These are phyloP conservation scores for Penicillium parvum DNA, from an alignment of 495 filamentous ascomycete species.

Conservation along the genomic window DNA sequence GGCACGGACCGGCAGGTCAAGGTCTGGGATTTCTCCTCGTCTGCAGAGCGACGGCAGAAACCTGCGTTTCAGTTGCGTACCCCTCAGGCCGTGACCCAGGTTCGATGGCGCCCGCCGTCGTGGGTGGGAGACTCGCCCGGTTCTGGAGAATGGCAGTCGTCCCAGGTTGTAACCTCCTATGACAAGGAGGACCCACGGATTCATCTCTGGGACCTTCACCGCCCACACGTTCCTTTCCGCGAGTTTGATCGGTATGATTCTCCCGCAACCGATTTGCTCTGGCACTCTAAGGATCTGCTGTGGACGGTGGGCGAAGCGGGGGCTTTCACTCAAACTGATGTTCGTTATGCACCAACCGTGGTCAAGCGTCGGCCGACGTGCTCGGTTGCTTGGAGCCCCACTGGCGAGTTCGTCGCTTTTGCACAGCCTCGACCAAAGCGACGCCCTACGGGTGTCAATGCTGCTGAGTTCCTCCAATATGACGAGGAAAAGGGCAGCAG, in stretches of 20 bases:
- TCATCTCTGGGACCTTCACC: constrained; percentile 89
- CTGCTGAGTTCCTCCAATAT: constrained; percentile 30
- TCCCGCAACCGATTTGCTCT: constrained; percentile 73
- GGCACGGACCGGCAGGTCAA: constrained; percentile 78
- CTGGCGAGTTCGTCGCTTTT: constrained; percentile 45
- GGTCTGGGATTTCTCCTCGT: constrained; percentile 87
- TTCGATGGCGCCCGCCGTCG: constrained; percentile 81
- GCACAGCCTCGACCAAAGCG: constrained; percentile 45
- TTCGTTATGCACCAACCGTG: constrained; percentile 75
- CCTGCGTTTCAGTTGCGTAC: constrained; percentile 56
- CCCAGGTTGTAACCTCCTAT: constrained; percentile 64
- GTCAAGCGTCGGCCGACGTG: constrained; percentile 54
- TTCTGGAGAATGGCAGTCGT: constrained; percentile 61
- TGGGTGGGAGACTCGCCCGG: constrained; percentile 64
- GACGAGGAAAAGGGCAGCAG: constrained; percentile 32
- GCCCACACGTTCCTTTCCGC: constrained; percentile 79
- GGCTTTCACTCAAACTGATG: constrained; percentile 81
- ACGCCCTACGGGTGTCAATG: constrained; percentile 31
- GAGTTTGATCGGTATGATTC: constrained; percentile 73
- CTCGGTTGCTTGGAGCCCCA: constrained; percentile 44
- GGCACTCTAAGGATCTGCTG: constrained; percentile 84
- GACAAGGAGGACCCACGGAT: constrained; percentile 63
- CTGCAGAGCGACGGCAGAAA: constrained; percentile 74
- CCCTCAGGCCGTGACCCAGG: constrained; percentile 65
- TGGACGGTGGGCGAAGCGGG: constrained; percentile 89